These are phyloP conservation scores for Thermoascus crustaceus DNA, from an alignment of 2,329 filamentous ascomycete genomes.

Conservation along the genomic window DNA sequence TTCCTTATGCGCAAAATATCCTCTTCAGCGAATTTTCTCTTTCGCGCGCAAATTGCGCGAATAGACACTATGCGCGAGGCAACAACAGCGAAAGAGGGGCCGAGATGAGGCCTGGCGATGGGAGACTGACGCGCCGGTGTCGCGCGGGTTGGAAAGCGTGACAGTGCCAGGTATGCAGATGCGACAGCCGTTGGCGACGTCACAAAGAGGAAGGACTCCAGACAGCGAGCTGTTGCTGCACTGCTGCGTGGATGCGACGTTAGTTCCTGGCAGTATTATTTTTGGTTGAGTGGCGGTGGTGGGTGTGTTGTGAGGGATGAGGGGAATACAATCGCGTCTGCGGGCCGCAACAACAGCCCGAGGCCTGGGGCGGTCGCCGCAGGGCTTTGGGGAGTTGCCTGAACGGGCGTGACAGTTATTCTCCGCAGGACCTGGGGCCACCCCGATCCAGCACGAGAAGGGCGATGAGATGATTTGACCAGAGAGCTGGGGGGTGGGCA, in stretches of 20 bases:
- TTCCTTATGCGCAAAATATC: no score
- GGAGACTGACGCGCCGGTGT: slow-evolving; percentile 8
- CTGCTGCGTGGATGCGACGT: slow-evolving; percentile 2
- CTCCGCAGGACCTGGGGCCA: not conserved
- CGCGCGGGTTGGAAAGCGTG: slow-evolving; percentile 6
- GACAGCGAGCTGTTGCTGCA: not conserved
- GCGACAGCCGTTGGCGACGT: no score
- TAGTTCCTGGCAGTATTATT: not conserved
- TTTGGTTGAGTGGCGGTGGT: not conserved
- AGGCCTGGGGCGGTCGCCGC: not conserved
- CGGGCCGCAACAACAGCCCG: slow-evolving; percentile 10
- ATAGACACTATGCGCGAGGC: slow-evolving; percentile 3
- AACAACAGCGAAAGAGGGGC: not conserved
- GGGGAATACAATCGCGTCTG: slow-evolving; percentile 11
- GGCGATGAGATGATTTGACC: not conserved
- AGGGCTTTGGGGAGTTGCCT: not conserved
- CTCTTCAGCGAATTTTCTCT: no score
- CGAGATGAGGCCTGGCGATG: not conserved
- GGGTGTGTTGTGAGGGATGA: not conserved
- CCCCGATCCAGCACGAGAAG: not conserved
- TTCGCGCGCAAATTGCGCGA: slow-evolving; percentile 8
- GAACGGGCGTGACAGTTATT: not conserved
- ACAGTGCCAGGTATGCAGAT: no score
- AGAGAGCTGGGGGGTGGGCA: slow-evolving; percentile 1
- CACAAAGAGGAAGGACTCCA: no score